Evolutionary conservation across 345 rosid species (phyloP).

Genomic region (Moringa oleifera): DNA sequence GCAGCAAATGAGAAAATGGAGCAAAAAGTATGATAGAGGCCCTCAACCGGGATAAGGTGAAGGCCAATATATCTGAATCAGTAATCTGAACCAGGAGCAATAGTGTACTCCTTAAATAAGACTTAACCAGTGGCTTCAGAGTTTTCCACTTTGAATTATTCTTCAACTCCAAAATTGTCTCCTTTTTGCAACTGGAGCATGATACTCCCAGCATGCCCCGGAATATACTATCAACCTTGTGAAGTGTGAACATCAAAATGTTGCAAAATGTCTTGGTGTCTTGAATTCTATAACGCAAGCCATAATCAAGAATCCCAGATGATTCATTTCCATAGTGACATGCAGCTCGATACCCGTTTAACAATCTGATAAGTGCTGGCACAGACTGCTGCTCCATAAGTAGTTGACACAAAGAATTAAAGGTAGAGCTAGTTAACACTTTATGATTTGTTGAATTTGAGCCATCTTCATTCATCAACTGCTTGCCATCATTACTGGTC

Average conservation of each 20-base stretch:
- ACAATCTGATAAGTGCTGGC: slow-evolving; percentile 48
- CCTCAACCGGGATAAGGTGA: slow-evolving; percentile 53
- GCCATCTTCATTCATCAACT: slow-evolving; percentile 27
- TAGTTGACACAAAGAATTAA: slow-evolving; percentile 42
- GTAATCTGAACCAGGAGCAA: slow-evolving; percentile 59
- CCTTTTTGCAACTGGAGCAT: slow-evolving; percentile 44
- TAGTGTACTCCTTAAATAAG: slow-evolving; percentile 69
- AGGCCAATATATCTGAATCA: slow-evolving; percentile 55
- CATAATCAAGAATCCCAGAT: slow-evolving; percentile 21
- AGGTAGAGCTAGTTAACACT: slow-evolving; percentile 38
- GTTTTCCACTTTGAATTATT: slow-evolving; percentile 65
- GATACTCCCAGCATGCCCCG: slow-evolving; percentile 58
- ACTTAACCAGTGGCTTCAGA: slow-evolving; percentile 63
- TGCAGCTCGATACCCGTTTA: slow-evolving; percentile 79
- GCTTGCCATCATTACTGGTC: slow-evolving; percentile 28
- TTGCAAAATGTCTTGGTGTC: slow-evolving; percentile 46
- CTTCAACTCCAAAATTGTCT: slow-evolving; percentile 55
- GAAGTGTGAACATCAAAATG: slow-evolving; percentile 55
- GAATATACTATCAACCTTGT: slow-evolving; percentile 59
- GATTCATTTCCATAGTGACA: slow-evolving; percentile 66
- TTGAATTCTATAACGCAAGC: slow-evolving; percentile 17
- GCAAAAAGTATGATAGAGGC: slow-evolving; percentile 50
- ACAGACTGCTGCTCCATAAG: slow-evolving; percentile 49
- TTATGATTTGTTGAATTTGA: slow-evolving; percentile 22
- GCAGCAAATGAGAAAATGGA: slow-evolving; percentile 59